Evolutionary conservation across 1,284 basidiomycete species (phyloP), one percentile per base, ranked within the genome.

Genomic region (Xerocomus amazonicus): DNA sequence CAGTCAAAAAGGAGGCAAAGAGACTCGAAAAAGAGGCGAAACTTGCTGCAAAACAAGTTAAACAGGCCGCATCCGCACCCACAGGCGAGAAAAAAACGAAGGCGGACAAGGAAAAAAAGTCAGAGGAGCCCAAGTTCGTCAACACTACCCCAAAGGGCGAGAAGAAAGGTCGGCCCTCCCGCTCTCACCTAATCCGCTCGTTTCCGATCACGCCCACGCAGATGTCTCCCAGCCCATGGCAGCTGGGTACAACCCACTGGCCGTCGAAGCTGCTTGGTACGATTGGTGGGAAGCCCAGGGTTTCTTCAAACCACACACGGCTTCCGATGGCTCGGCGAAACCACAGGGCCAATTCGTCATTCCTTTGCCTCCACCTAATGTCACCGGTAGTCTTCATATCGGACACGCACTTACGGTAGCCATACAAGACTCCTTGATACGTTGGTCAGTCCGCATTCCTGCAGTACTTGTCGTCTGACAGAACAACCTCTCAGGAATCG

Each of bases 251-350:
- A 96, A 99, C 69, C 97, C 96, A 10, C 85, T 90, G 57, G 92
- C 92, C 46, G 88, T 99, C 56, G 97, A 99, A 69, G 80, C 94
- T 6, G 89, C 93, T 9, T 98, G 97, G 93, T 99, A 97, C 66
- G 92, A 96, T 62, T 99, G 97, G 97, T 99, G 97, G 97, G 77
- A 86, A 49, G 80, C 84, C 27, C 78, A 90, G 66, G 91, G 91
- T 10, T 97, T 87, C 78, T 99, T 98, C 78, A 79, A 84, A 58
- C 97, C 97, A 1, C 78, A 83, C 51, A 73, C 85, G 55, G 74
- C 77, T 9, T 60, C 75, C 10, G 75, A 87, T 55, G 84, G 84
- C 44, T 75, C 76, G 10, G 60, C 73, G 32, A 79, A 79, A 50
- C 70, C 78, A 2, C 79, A 84, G 53, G 90, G 86, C 27, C 71